phyloP scores from a whole-genome alignment of 2,329 filamentous ascomycete species.

The Didymella pinodella region DNA sequence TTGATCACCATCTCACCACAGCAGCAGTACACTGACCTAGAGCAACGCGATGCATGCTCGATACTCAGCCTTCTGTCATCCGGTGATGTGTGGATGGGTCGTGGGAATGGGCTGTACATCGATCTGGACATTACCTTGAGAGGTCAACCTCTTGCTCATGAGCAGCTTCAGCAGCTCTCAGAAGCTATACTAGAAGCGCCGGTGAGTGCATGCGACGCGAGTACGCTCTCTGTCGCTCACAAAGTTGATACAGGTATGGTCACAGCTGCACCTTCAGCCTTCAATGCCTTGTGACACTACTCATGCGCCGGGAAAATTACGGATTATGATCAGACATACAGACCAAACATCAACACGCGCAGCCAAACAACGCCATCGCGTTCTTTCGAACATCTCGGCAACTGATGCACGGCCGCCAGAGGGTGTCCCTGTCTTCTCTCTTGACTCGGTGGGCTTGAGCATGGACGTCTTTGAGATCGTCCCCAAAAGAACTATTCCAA shows the following conservation, averaged over 20 bases:
- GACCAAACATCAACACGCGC: conserved; percentile 10
- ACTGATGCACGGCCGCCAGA: conserved; percentile 44
- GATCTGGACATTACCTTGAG: conserved; percentile 36
- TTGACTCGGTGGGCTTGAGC: conserved; percentile 42
- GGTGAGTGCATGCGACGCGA: conserved; percentile 26
- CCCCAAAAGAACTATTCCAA: conserved; percentile 11
- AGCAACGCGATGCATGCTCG: conserved; percentile 26
- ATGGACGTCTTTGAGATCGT: conserved; percentile 32
- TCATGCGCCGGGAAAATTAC: conserved; percentile 11
- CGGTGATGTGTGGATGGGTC: conserved; percentile 43
- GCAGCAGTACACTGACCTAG: conserved; percentile 35
- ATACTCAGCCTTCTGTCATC: conserved; percentile 36
- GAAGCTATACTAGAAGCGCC: conserved; percentile 39
- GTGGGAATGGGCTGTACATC: conserved; percentile 45
- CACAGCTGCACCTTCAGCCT: conserved; percentile 41
- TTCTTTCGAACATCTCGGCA: conserved; percentile 34
- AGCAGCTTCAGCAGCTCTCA: conserved; percentile 32
- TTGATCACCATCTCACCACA: conserved; percentile 47
- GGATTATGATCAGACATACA: conserved; percentile 4
- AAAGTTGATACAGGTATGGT: conserved; percentile 42
- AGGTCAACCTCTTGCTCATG: conserved; percentile 32
- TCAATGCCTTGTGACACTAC: conserved; percentile 19
- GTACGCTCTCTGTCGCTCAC: neutral
- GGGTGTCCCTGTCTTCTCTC: conserved; percentile 30
- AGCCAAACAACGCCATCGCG: conserved; percentile 29